phyloP scores from a whole-genome alignment of 805 yeast genomes.

The Ogataea henricii region DNA sequence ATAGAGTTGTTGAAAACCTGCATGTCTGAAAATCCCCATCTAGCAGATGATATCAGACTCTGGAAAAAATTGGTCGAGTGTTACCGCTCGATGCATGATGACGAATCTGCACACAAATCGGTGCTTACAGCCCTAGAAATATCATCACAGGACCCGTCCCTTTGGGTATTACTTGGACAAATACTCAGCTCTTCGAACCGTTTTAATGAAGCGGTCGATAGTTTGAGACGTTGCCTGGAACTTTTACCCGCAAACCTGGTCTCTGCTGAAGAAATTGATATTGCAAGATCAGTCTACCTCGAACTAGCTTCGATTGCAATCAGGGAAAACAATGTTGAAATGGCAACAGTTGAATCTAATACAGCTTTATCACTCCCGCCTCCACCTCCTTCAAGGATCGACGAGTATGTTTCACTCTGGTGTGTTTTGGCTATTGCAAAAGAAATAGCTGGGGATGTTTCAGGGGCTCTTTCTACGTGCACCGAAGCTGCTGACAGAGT shows the following conservation, averaged over 20 bases:
- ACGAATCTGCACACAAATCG: constrained; percentile 51
- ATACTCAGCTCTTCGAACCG: constrained; percentile 45
- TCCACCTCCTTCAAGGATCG: constrained; percentile 45
- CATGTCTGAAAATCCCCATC: constrained; percentile 39
- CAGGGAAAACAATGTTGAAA: constrained; percentile 50
- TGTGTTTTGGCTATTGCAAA: constrained; percentile 52
- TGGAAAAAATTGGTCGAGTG: constrained; percentile 56
- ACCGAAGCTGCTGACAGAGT: constrained; percentile 48
- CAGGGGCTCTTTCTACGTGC: constrained; percentile 51
- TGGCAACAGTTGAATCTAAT: constrained; percentile 50
- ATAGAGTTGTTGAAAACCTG: constrained; percentile 43
- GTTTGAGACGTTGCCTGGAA: constrained; percentile 47
- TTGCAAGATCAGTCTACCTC: constrained; percentile 53
- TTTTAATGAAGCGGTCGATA: constrained; percentile 47
- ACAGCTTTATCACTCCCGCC: constrained; percentile 53
- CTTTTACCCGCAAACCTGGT: constrained; percentile 41
- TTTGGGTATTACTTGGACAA: constrained; percentile 53
- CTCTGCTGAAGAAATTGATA: constrained; percentile 40
- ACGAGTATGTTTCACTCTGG: constrained; percentile 54
- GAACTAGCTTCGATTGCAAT: constrained; percentile 59
- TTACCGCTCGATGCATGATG: constrained; percentile 47
- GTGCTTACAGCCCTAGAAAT: constrained; percentile 24
- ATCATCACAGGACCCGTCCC: constrained; percentile 38
- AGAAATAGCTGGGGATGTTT: constrained; percentile 51
- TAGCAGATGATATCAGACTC: constrained; percentile 41